Base-by-base conservation (phyloP, 306 rosid species). In the Hippophae gyantsensis region DNA sequence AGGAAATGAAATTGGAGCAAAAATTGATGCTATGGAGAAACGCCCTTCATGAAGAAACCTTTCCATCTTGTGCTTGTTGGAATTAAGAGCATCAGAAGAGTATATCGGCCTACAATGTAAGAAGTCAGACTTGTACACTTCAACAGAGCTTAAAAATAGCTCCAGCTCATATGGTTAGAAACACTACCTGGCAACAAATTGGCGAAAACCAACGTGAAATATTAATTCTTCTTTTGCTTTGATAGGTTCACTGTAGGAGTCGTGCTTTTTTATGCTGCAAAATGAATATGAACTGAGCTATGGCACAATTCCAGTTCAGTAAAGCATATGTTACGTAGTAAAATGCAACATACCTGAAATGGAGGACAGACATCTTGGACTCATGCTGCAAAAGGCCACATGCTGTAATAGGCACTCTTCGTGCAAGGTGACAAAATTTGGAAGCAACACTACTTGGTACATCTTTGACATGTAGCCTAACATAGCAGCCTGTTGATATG, bases 171-270 rank as follows among this genome's bases (percentile, higher is more conserved):
- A 23, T 48, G 12, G 56, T 40, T 55, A 50, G 51, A 63, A 18
- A 58, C 54, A 54, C 54, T 74, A 89, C 97, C 95, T 79, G 43
- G 90, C 94, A 80, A 92, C 67, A 74, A 88, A 92, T 67, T 88
- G 99, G 60, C 99, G 96, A 80, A 92, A 92, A 54, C 99, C 99
- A 65, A 82, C 96, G 75, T 92, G 88, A 72, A 92, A 92, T 61
- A 88, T 60, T 44, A 92, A 68, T 67, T 88, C 94, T 63, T 92
- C 99, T 78, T 92, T 92, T 60, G 95, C 69, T 76, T 84, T 92
- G 69, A 92, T 79, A 54, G 99, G 94, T 40, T 74, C 81, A 10
- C 72, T 82, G 63, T 77, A 82, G 40, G 82, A 58, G 55, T 92
- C 97, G 12, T 80, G 85, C 80, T 84, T 88, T 79, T 92, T 92